Conservation (phyloP, 768 basidiomycete species). For the Cystobasidium tubakii region DNA sequence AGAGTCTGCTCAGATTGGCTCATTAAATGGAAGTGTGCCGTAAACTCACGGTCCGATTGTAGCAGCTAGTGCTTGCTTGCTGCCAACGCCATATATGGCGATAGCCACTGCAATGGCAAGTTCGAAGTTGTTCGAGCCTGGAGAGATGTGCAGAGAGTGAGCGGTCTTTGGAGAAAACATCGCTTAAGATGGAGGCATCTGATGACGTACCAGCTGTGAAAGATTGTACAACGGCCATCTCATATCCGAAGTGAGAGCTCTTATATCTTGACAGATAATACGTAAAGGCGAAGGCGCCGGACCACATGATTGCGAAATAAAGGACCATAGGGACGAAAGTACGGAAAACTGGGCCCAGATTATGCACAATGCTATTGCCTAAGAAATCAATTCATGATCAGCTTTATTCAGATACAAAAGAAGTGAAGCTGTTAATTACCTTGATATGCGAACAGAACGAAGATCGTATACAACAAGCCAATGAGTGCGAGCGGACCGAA, state of each 20-base stretch:
- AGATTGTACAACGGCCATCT: constrained; percentile 68
- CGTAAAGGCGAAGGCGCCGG: constrained; percentile 58
- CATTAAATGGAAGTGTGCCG: too few species aligned
- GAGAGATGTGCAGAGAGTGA: background rate
- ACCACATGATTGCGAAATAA: constrained; percentile 76
- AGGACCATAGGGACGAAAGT: constrained; percentile 61
- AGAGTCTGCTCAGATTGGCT: too few species aligned
- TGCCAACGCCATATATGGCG: constrained; percentile 68
- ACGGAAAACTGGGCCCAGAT: constrained; percentile 70
- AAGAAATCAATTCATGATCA: too few species aligned
- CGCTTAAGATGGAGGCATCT: background rate
- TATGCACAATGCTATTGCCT: constrained; percentile 61
- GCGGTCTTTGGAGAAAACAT: background rate
- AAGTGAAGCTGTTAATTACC: constrained; percentile 11
- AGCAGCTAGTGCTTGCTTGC: constrained; percentile 72
- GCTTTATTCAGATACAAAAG: too few species aligned
- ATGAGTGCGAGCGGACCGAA: constrained; percentile 67
- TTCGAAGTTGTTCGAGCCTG: constrained; percentile 53
- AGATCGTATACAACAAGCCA: constrained; percentile 73
- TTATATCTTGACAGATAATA: constrained; percentile 53
- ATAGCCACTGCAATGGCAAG: constrained; percentile 76
- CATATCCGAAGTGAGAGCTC: constrained; percentile 54
- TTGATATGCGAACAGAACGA: constrained; percentile 67
- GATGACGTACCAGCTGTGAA: constrained; percentile 74
- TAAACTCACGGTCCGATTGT: constrained; percentile 52